Evolutionary conservation across 163 green algal genomes (phyloP).

Genomic region (Smithsoniella earleae): DNA sequence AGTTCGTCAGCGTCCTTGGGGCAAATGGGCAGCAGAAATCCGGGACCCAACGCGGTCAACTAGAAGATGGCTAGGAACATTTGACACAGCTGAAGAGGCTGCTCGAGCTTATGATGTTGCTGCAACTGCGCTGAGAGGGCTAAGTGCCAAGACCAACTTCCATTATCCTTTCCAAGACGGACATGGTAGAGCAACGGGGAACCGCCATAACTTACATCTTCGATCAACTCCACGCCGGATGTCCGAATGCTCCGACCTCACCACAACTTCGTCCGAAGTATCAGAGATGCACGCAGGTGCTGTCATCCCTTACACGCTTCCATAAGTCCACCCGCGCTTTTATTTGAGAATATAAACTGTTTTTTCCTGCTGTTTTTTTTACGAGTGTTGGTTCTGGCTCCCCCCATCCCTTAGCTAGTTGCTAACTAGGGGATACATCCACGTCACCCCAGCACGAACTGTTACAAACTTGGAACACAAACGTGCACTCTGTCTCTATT

Average conservation of each 20-base stretch:
- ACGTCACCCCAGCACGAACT: too few relatives aligned
- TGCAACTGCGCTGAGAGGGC: constrained; percentile 42
- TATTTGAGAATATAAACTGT: too few relatives aligned
- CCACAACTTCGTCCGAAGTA: not conserved
- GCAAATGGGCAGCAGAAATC: constrained; percentile 73
- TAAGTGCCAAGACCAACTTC: constrained; percentile 51
- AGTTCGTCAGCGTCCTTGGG: constrained; percentile 64
- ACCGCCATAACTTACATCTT: not conserved
- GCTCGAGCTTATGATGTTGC: constrained; percentile 49
- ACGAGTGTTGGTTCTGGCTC: too few relatives aligned
- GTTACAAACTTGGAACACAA: too few relatives aligned
- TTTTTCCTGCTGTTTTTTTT: too few relatives aligned
- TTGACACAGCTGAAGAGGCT: constrained; percentile 43
- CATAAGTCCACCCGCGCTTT: too few relatives aligned
- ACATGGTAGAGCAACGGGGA: not conserved
- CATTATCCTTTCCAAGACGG: constrained; percentile 32
- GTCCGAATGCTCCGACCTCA: not conserved
- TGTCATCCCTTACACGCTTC: too few relatives aligned
- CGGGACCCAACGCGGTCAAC: constrained; percentile 44
- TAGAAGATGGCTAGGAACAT: constrained; percentile 47
- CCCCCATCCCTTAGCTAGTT: too few relatives aligned
- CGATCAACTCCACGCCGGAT: not conserved
- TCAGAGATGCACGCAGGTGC: too few relatives aligned
- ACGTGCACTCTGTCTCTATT: too few relatives aligned
- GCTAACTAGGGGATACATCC: too few relatives aligned